Conservation (phyloP, 768 basidiomycete genomes). For the Lactifluus pinguis region DNA sequence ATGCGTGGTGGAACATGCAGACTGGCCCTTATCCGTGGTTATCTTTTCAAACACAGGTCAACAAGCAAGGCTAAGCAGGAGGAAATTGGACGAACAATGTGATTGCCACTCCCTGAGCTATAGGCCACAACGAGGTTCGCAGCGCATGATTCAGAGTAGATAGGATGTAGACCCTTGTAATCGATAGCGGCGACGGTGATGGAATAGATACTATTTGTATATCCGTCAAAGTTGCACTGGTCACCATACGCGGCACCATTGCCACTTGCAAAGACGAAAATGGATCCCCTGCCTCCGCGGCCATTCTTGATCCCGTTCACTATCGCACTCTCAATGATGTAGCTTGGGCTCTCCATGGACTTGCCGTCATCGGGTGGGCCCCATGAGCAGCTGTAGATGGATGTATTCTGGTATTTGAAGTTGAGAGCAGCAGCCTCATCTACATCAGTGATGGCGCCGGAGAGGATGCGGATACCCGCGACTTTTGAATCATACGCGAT, state of each 20-base stretch:
- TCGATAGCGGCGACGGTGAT: slow-evolving; percentile 96
- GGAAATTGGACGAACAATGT: slow-evolving; percentile 58
- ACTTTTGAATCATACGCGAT: slow-evolving; percentile 88
- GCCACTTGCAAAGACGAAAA: slow-evolving; percentile 96
- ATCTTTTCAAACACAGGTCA: slow-evolving; percentile 42
- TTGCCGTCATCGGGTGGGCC: slow-evolving; percentile 93
- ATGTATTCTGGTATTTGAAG: slow-evolving; percentile 85
- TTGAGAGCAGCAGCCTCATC: slow-evolving; percentile 96
- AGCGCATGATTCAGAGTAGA: slow-evolving; percentile 95
- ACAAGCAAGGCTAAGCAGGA: slow-evolving; percentile 5
- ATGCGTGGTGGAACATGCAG: slow-evolving; percentile 71
- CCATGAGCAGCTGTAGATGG: slow-evolving; percentile 96
- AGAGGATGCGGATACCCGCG: slow-evolving; percentile 91
- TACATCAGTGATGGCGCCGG: slow-evolving; percentile 87
- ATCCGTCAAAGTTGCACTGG: slow-evolving; percentile 99
- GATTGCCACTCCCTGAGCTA: slow-evolving; percentile 87
- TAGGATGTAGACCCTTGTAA: slow-evolving; percentile 86
- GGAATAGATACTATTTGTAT: slow-evolving; percentile 95
- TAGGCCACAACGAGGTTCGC: slow-evolving; percentile 97
- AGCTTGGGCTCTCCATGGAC: slow-evolving; percentile 90
- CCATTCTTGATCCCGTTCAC: slow-evolving; percentile 91
- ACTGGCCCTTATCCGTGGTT: slow-evolving; percentile 87
- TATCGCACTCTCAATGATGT: slow-evolving; percentile 88
- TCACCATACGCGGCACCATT: slow-evolving; percentile 89
- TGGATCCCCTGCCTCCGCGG: slow-evolving; percentile 78